Evolutionary conservation across 352 stramenopile genomes (phyloP).

Genomic region (Phytophthora vignae): DNA sequence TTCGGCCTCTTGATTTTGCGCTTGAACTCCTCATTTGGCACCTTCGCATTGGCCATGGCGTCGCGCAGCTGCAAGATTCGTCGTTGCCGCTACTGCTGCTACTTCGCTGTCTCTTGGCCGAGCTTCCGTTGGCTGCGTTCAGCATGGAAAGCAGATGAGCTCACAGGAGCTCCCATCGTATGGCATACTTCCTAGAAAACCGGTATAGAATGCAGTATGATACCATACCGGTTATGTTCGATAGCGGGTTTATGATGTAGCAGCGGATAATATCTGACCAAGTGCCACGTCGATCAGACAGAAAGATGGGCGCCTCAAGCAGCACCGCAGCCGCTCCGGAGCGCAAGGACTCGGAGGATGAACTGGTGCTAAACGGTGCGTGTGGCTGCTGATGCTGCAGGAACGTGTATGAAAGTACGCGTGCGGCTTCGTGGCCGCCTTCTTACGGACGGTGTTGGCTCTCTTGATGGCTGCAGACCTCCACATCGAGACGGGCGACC

Average conservation of each 20-base stretch:
- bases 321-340: conserved; percentile 44
- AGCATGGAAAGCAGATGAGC: conserved; percentile 12
- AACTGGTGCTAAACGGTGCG: conserved; percentile 76
- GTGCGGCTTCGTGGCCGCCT: background rate
- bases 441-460: conserved; percentile 10
- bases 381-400: background rate
- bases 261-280: background rate
- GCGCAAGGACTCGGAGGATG: conserved; percentile 63
- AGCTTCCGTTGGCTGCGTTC: conserved; percentile 29
- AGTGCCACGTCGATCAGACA: conserved; percentile 37
- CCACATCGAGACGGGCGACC: conserved; percentile 85
- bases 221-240: background rate
- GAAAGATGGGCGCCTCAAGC: conserved; percentile 54
- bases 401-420: background rate
- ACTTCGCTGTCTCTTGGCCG: conserved; percentile 33
- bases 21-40: conserved; percentile 71
- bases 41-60: conserved; percentile 68
- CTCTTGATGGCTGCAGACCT: conserved; percentile 27
- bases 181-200: conserved; percentile 21
- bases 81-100: conserved; percentile 12
- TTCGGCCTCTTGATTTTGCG: conserved; percentile 75
- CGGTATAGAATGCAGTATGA: conserved; percentile 9
- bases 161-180: conserved; percentile 4
- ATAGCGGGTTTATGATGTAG: conserved; percentile 2
- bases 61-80: conserved; percentile 8